Evolutionary conservation across 2,329 filamentous ascomycete genomes (phyloP), one percentile per base, ranked within the genome.

Genomic region (Phoma sp.): DNA sequence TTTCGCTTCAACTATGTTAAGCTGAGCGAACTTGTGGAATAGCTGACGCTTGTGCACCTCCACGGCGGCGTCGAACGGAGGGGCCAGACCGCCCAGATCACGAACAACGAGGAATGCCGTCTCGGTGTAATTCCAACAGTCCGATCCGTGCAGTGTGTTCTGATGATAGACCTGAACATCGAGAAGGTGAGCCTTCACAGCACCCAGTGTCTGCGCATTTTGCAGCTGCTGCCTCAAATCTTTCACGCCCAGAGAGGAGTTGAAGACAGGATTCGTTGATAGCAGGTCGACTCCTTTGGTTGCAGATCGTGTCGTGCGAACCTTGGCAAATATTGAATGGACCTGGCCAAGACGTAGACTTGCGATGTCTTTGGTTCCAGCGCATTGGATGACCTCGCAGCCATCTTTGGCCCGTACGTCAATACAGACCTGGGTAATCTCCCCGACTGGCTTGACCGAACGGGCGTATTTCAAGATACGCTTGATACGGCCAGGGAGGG

Each of bases 391-490:
- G 12, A 73, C 10, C 34, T 71, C 56, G 45, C 69, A 72, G 15
- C 70, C 69, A n/a, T 56, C 39, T 29, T 47, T 61, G 4, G 63
- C 48, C 6, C 56, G 59, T 18, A 72, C 15, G 5, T 69, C 64
- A 25, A 70, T 40, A n/a, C 54, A 56, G 6, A 71, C 33, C 10
- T 61, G 48, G 17, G 52, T 60, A 29, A 71, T 56, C 17, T 61
- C 57, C 9, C 66, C 66, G 5, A 66, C 18, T 34, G 70, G 63
- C 14, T 47, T 51, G 30, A 61, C 39, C 4, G 54, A 67, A 5
- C 70, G 64, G 21, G 67, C 70, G 40, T 69, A 54, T 20, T 62
- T 58, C 11, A 73, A 17, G 14, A 71, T 68, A 7, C 60, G 62
- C 47, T 66, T 65, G 43, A 72, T 56, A 25, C 61, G 59, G 15